These are phyloP conservation scores for Lactarius vividus DNA, from an alignment of 768 basidiomycete species.

Conservation along the genomic window DNA sequence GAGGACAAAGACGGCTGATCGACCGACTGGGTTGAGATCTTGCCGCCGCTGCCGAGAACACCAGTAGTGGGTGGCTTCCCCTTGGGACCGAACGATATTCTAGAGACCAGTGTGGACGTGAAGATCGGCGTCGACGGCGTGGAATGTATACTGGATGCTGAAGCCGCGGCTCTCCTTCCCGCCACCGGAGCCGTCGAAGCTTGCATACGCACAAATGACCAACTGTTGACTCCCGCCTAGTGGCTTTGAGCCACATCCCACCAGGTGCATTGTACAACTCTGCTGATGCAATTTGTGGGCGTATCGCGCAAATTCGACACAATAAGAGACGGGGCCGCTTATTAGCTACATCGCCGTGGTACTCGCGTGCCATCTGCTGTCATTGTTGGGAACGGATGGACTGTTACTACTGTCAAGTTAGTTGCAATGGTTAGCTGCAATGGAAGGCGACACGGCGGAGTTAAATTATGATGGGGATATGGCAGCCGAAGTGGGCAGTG, in stretches of 20 bases:
- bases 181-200: background rate
- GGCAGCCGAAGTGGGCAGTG: background rate
- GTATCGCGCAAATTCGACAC: background rate
- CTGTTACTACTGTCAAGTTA: too few relatives aligned
- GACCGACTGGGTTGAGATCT: background rate
- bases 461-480: background rate
- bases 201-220: background rate
- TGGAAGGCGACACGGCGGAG: background rate
- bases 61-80: background rate
- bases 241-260: background rate
- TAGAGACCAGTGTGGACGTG: background rate
- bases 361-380: background rate
- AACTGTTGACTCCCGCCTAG: background rate
- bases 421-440: background rate
- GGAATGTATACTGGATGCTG: background rate
- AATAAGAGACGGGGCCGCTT: background rate
- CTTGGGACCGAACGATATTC: background rate
- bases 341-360: background rate
- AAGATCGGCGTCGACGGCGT: background rate
- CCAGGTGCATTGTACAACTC: background rate
- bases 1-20: background rate
- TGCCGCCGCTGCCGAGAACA: background rate
- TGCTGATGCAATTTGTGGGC: background rate
- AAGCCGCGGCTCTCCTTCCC: background rate
- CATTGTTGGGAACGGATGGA: background rate